Base-by-base conservation (phyloP, 768 basidiomycete species). In the Cantharellus anzutake region DNA sequence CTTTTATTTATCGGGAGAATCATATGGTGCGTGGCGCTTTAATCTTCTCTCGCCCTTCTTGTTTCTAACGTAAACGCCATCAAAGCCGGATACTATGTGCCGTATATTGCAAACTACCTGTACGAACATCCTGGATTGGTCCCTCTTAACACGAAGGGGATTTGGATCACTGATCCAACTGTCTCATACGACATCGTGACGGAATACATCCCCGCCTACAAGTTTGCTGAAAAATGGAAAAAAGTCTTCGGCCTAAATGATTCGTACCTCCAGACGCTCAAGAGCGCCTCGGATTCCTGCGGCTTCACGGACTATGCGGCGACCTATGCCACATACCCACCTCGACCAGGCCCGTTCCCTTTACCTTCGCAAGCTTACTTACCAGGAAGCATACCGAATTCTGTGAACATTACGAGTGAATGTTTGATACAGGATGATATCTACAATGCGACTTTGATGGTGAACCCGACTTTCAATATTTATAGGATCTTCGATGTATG, bases 401-500 rank as follows among this genome's bases (percentile, higher is more conserved):
- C 71, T 5, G 69, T 66, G 0, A 74, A 75, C 40, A 66, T 48
- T 20, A 48, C 44, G 44, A 20, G 63, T 4, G 80, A 76, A 29
- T 87, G 85, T 63, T 80, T 86, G 64, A 68, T 85, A 0, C 86
- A 82, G 84, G 74, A 77, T 35, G 69, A 72, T 41, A 80, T 87
- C 58, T 80, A 83, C 65, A 68, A 80, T n/a, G 81, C 77, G 0
- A 79, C 85, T 0, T 62, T 84, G 29, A 58, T 70, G 2, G 70
- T 83, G 63, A 86, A 87, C 64, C 85, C 85, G 0, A 84, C 81
- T 0, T 87, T 86, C 71, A 75, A 87, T 63, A 74, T 85, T 4
- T 88, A 86, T 66, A 77, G 82, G 29, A 83, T 87, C 59, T 84
- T 84, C 69, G 84, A 86, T 38, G 44, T 35, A 57, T 1, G 7